phyloP scores from a whole-genome alignment of 768 basidiomycete genomes.

The Phlebiopsis gigantea region DNA sequence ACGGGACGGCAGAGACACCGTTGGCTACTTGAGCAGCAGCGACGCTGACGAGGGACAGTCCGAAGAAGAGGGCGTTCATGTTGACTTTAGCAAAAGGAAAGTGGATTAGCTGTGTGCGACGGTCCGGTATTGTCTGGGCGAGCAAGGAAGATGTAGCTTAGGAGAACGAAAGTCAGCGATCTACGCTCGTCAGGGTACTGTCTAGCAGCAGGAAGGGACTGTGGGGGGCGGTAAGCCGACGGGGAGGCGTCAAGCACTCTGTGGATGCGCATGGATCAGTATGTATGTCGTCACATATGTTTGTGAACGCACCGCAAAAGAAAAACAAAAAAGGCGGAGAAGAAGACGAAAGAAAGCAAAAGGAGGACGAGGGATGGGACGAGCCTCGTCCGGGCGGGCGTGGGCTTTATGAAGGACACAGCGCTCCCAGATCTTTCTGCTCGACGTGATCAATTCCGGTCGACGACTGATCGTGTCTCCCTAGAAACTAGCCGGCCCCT shows the following conservation, averaged over 20 bases:
- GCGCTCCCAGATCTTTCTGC: conserved; percentile 10
- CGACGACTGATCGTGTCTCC: conserved; percentile 12
- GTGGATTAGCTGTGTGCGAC: conserved; percentile 24
- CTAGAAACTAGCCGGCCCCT: conserved; percentile 4
- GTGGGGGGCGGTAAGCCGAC: conserved; percentile 33
- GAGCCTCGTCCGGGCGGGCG: conserved; percentile 17
- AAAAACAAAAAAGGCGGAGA: conserved; percentile 25
- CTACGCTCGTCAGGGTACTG: conserved; percentile 65
- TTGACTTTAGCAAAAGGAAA: conserved; percentile 24
- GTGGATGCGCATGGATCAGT: neutral
- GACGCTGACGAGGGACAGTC: conserved; percentile 52
- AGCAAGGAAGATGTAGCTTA: conserved; percentile 36
- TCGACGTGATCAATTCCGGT: conserved; percentile 4
- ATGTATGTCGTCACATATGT: neutral
- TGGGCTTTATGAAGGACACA: conserved; percentile 33
- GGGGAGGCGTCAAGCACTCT: conserved; percentile 40
- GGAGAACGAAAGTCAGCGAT: conserved; percentile 51
- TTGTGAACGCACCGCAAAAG: conserved; percentile 36
- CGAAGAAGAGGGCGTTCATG: conserved; percentile 60
- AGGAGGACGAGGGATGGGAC: conserved; percentile 34
- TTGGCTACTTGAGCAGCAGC: conserved; percentile 53
- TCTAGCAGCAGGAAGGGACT: conserved; percentile 52
- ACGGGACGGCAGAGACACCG: conserved; percentile 29
- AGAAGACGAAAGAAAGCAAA: conserved; percentile 31
- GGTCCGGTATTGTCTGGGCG: conserved; percentile 20